A percentile compares a stretch with the other conserved stretches of the same genome.
These are phyloP conservation scores for Fusarium armeniacum DNA, from an alignment of 2,329 filamentous ascomycete genomes.

Conservation along the genomic window DNA sequence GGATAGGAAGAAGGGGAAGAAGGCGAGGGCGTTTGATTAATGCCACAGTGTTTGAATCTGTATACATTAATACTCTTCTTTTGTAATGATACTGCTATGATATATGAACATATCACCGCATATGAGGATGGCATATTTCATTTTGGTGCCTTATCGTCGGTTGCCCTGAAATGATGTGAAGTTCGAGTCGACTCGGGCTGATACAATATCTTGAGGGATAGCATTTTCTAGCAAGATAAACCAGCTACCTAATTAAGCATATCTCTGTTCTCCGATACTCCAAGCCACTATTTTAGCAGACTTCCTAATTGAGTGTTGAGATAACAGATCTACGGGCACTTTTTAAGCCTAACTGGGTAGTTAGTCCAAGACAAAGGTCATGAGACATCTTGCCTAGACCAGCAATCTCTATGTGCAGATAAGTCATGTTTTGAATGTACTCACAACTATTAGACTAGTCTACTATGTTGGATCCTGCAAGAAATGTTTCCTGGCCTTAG, in stretches of 20 bases:
- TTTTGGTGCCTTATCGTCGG: not conserved
- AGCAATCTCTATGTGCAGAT: not conserved
- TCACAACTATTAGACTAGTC: not conserved
- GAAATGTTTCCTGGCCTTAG: not conserved
- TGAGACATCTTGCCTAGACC: constrained; percentile 29
- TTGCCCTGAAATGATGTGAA: not conserved
- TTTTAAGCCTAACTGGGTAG: constrained; percentile 6
- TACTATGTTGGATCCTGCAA: not conserved
- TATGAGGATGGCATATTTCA: not conserved
- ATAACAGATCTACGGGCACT: constrained; percentile 13
- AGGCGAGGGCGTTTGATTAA: constrained; percentile 26
- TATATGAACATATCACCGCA: constrained; percentile 24
- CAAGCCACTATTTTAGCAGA: constrained; percentile 5
- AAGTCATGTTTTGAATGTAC: not conserved
- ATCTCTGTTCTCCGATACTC: not conserved
- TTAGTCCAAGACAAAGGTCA: constrained; percentile 14
- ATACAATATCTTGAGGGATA: not conserved
- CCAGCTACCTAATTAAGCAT: not conserved
- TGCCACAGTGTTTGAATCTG: constrained; percentile 31
- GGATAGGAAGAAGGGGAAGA: constrained; percentile 11
- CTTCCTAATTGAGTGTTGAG: constrained; percentile 22
- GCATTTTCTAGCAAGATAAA: not conserved
- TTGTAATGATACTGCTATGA: constrained; percentile 39
- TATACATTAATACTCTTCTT: constrained; percentile 42
- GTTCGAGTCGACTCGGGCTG: not conserved